Percentiles rank a stretch among this genome's conserved stretches.
phyloP scores from a whole-genome alignment of 2,329 filamentous ascomycete genomes.

The Fusarium sulawesiense region DNA sequence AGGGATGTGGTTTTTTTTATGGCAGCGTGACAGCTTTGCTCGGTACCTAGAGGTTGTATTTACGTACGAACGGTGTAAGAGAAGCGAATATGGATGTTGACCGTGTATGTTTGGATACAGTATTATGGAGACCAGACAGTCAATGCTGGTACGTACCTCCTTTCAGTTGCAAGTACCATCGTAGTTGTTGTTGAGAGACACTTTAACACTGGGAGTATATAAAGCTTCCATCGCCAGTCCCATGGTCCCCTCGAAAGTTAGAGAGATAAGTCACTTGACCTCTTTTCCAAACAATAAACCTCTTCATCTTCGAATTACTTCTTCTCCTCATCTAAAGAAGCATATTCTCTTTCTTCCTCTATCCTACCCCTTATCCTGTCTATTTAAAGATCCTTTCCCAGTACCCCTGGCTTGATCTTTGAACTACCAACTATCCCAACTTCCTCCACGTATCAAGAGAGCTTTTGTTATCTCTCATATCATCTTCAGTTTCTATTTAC shows the following conservation, averaged over 20 bases:
- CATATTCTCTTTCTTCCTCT: conserved; percentile 14
- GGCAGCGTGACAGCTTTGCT: conserved; percentile 39
- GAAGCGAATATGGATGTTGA: conserved; percentile 34
- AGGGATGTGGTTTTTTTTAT: conserved; percentile 36
- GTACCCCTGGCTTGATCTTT: conserved; percentile 28
- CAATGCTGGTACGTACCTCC: conserved; percentile 35
- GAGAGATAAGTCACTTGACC: conserved; percentile 42
- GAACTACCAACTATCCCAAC: conserved; percentile 31
- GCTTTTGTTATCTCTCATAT: conserved; percentile 45
- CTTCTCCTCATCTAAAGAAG: conserved; percentile 24
- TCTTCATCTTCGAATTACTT: conserved; percentile 20
- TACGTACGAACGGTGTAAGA: conserved; percentile 36
- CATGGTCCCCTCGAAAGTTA: conserved; percentile 27
- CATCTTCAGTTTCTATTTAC: conserved; percentile 47
- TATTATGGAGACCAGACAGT: conserved; percentile 5
- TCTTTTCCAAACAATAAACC: conserved; percentile 14
- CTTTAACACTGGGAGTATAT: conserved; percentile 42
- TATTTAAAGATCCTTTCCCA: conserved; percentile 21
- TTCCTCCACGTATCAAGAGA: conserved; percentile 44
- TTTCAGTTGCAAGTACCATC: conserved; percentile 40
- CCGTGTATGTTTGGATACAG: conserved; percentile 21
- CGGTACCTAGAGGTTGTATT: conserved; percentile 22
- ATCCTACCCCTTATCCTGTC: conserved; percentile 13
- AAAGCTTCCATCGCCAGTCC: conserved; percentile 48
- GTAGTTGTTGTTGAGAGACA: conserved; percentile 41